A percentile compares a stretch with the other conserved stretches of the same genome.
Evolutionary conservation across 768 basidiomycete genomes (phyloP).

Genomic region (Trametes cinnabarina): DNA sequence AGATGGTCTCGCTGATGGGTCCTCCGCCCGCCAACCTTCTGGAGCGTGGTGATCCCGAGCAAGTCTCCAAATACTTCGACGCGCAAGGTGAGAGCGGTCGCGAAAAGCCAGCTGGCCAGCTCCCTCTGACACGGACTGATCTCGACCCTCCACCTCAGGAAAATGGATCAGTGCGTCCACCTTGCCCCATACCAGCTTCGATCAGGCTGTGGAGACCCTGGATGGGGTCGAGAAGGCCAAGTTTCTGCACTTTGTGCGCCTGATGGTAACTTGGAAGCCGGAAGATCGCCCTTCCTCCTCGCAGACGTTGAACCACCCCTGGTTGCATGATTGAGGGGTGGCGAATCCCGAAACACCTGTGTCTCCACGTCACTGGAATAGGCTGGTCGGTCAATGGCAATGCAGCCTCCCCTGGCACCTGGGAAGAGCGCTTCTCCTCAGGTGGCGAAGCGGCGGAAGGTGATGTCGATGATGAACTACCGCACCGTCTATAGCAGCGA

Average conservation of each 20-base stretch:
- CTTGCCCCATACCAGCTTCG: conserved; percentile 3
- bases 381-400: too few relatives aligned
- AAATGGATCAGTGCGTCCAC: conserved; percentile 10
- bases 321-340: too few relatives aligned
- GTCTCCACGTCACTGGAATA: too few relatives aligned
- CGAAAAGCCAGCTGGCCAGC: neutral
- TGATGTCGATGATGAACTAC: too few relatives aligned
- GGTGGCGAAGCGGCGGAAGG: too few relatives aligned
- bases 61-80: conserved; percentile 11
- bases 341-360: too few relatives aligned
- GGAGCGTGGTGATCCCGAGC: conserved; percentile 1
- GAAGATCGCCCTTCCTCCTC: conserved; percentile 8
- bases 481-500: too few relatives aligned
- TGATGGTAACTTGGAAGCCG: conserved; percentile 10
- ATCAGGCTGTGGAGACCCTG: conserved; percentile 1
- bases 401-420: too few relatives aligned
- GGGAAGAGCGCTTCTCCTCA: too few relatives aligned
- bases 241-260: conserved; percentile 9
- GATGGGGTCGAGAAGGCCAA: conserved; percentile 8
- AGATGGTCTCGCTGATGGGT: conserved; percentile 21
- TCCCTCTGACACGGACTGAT: neutral
- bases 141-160: neutral
- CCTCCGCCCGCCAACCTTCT: conserved; percentile 16
- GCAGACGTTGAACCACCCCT: conserved; percentile 1
- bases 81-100: conserved; percentile 4